phyloP scores from a whole-genome alignment of 768 basidiomycete genomes.

The Agrocybe pediades region DNA sequence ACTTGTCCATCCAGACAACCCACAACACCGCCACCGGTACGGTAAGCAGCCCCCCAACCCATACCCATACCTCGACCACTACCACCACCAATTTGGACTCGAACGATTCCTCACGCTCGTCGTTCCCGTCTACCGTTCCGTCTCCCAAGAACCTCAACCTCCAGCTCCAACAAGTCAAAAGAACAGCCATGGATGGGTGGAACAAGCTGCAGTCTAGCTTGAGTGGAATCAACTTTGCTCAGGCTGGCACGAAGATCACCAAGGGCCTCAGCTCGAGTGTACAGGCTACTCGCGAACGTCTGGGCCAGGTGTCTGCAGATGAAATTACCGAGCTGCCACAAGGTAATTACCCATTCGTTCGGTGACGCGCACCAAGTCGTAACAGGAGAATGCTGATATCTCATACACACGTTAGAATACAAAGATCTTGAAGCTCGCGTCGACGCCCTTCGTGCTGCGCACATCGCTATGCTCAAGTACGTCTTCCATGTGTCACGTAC shows the following conservation, averaged over 20 bases:
- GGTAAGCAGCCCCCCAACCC: no score
- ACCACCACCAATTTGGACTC: no score
- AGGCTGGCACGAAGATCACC: conserved; percentile 73
- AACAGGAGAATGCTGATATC: background rate
- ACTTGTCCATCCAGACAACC: background rate
- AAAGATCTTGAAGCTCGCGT: conserved; percentile 94
- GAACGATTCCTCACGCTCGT: background rate
- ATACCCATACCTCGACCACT: no score
- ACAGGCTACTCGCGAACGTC: conserved; percentile 83
- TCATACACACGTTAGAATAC: conserved; percentile 64
- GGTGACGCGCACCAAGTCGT: background rate
- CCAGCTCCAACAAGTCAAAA: conserved; percentile 13
- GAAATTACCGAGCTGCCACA: conserved; percentile 95
- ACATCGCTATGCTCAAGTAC: conserved; percentile 77
- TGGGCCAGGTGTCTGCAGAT: conserved; percentile 87
- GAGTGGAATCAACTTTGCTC: conserved; percentile 66
- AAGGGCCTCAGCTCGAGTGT: conserved; percentile 83
- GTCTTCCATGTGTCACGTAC: no score
- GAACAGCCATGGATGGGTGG: conserved; percentile 60
- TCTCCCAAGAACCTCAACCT: background rate
- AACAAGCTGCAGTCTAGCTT: conserved; percentile 66
- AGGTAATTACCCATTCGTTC: conserved; percentile 44
- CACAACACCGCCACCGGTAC: background rate
- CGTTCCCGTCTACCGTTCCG: background rate
- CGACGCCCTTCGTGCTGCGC: conserved; percentile 84